Percentiles rank a stretch among this genome's conserved stretches.
Evolutionary conservation across 192 early-diverging fungal genomes (phyloP).

Genomic region (Entrophospora sp.): DNA sequence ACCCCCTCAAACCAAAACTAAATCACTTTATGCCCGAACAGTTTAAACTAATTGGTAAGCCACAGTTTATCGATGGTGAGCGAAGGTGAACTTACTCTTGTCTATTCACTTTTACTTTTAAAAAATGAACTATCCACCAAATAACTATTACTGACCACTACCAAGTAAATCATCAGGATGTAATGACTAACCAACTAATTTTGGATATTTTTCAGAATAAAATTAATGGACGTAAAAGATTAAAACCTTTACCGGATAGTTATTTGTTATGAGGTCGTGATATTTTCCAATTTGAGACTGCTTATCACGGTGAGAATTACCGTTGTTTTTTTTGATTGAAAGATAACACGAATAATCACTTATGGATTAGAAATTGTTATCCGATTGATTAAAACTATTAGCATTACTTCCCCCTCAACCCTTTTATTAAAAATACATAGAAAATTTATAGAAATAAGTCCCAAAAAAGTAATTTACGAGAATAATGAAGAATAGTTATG

Average conservation of each 20-base stretch:
- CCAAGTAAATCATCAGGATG: background rate
- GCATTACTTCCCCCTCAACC: no score
- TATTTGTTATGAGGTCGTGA: background rate
- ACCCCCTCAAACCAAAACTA: no score
- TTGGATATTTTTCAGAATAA: background rate
- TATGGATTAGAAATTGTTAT: background rate
- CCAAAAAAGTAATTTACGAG: no score
- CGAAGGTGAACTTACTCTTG: background rate
- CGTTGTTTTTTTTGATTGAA: background rate
- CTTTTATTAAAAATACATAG: no score
- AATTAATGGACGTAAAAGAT: background rate
- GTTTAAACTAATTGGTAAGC: constrained; percentile 2
- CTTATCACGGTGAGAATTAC: background rate
- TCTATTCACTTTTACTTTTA: background rate
- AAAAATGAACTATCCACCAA: background rate
- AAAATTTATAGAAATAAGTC: no score
- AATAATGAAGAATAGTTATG: no score
- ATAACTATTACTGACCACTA: constrained; percentile 1
- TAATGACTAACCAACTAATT: background rate
- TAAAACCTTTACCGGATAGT: background rate
- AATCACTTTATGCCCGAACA: background rate
- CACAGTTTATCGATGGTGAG: background rate
- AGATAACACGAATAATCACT: background rate
- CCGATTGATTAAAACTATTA: no score
- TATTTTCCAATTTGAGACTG: background rate